A percentile compares a stretch with the other conserved stretches of the same genome.
Conservation (phyloP, 1,284 basidiomycete genomes). For the Porphyrellus sp. region DNA sequence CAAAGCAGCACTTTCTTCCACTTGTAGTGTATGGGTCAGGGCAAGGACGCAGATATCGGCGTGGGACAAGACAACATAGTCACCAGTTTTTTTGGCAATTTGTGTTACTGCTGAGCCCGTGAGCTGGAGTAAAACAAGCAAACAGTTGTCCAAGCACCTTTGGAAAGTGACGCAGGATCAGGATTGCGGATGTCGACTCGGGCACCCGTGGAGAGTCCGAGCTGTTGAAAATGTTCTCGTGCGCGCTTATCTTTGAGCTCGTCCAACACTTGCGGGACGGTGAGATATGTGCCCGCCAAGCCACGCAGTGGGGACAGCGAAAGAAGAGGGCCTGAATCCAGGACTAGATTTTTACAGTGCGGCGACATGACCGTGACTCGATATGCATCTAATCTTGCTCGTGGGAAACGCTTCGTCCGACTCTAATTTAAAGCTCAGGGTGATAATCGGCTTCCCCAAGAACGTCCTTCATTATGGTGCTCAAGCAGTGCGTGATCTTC, state of each 20-base stretch:
- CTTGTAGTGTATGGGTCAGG: constrained; percentile 76
- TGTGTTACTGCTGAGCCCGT: constrained; percentile 63
- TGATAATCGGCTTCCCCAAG: no score
- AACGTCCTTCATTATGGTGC: constrained; percentile 34
- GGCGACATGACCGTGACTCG: constrained; percentile 37
- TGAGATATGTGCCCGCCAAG: constrained; percentile 78
- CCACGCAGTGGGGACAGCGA: constrained; percentile 83
- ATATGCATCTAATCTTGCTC: no score
- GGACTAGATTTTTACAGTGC: constrained; percentile 76
- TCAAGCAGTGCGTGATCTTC: constrained; percentile 38
- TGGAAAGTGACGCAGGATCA: constrained; percentile 66
- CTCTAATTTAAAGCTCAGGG: neutral
- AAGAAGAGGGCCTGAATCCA: constrained; percentile 90
- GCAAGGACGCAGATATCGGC: constrained; percentile 92
- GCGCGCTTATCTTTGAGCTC: constrained; percentile 88
- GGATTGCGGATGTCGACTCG: constrained; percentile 74
- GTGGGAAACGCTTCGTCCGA: constrained; percentile 13
- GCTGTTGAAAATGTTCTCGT: constrained; percentile 78
- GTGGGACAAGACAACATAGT: constrained; percentile 89
- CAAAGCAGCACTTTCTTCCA: constrained; percentile 39
- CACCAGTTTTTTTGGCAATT: constrained; percentile 94
- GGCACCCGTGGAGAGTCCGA: constrained; percentile 73
- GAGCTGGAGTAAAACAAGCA: constrained; percentile 10
- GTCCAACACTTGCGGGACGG: constrained; percentile 84
- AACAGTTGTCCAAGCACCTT: constrained; percentile 57